phyloP scores from a whole-genome alignment of 257 asterid species.

The Penstemon barbatus region DNA sequence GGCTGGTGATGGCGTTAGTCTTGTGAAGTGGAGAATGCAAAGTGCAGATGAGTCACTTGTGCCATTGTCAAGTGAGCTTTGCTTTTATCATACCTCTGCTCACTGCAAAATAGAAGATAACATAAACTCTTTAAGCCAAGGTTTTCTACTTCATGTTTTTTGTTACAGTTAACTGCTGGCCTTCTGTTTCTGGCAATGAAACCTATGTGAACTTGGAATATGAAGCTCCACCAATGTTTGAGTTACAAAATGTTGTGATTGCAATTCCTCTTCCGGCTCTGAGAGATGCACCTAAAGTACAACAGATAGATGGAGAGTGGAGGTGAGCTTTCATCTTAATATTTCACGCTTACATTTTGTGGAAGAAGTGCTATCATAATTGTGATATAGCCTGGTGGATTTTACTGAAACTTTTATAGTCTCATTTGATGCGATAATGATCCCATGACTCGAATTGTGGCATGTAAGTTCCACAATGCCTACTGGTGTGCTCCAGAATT shows the following conservation, averaged over 20 bases:
- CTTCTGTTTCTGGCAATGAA: slow-evolving; percentile 68
- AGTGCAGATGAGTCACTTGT: slow-evolving; percentile 61
- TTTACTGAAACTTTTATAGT: background rate
- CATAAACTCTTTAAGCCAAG: background rate
- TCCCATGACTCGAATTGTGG: background rate
- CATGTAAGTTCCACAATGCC: background rate
- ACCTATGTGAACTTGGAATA: slow-evolving; percentile 68
- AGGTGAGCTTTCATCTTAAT: slow-evolving; percentile 36
- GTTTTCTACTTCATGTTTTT: background rate
- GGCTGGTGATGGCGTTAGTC: slow-evolving; percentile 62
- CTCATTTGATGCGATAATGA: background rate
- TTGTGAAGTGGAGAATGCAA: slow-evolving; percentile 73
- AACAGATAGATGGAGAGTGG: slow-evolving; percentile 75
- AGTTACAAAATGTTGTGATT: slow-evolving; percentile 63
- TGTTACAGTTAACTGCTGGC: slow-evolving; percentile 73
- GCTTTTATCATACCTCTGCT: background rate
- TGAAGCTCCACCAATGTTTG: slow-evolving; percentile 58
- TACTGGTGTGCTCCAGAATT: background rate
- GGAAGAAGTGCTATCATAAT: background rate
- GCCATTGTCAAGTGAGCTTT: slow-evolving; percentile 62
- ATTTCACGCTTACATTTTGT: background rate
- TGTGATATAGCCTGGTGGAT: background rate
- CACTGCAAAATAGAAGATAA: background rate
- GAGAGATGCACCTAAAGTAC: slow-evolving; percentile 58
- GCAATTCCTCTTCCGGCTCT: slow-evolving; percentile 75